These are phyloP conservation scores for Daedaleopsis sinensis DNA, from an alignment of 768 basidiomycete genomes.

Conservation along the genomic window DNA sequence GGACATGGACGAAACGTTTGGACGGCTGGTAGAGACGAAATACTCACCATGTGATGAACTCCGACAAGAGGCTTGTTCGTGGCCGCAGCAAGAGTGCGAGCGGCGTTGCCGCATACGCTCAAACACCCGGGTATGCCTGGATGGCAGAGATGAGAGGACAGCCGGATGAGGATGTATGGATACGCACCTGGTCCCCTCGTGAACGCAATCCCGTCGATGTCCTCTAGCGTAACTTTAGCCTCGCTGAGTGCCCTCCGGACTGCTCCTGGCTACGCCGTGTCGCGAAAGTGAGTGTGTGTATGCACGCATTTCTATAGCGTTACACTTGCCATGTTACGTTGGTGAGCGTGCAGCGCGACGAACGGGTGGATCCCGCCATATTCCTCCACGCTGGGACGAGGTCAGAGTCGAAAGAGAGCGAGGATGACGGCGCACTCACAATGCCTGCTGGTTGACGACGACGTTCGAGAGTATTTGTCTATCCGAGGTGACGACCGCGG, in stretches of 20 bases:
- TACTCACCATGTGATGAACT: slow-evolving; percentile 92
- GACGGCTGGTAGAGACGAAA: not conserved
- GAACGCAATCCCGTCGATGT: slow-evolving; percentile 88
- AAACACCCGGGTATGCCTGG: slow-evolving; percentile 82
- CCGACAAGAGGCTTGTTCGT: slow-evolving; percentile 81
- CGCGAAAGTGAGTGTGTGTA: not conserved
- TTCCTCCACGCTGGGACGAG: slow-evolving; percentile 49
- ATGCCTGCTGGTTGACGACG: slow-evolving; percentile 77
- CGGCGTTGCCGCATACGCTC: slow-evolving; percentile 76
- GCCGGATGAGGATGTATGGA: not conserved
- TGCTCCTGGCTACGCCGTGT: slow-evolving; percentile 62
- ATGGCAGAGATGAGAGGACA: not conserved
- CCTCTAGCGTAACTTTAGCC: slow-evolving; percentile 56
- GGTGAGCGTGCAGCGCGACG: slow-evolving; percentile 79
- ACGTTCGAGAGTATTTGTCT: slow-evolving; percentile 80
- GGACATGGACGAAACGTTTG: not conserved
- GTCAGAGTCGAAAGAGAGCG: not conserved
- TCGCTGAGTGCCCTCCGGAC: slow-evolving; percentile 69
- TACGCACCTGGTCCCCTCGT: slow-evolving; percentile 79
- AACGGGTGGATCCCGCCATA: slow-evolving; percentile 79
- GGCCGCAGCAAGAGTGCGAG: slow-evolving; percentile 83
- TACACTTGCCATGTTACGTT: slow-evolving; percentile 66
- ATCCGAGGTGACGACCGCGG: slow-evolving; percentile 77
- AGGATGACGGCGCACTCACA: slow-evolving; percentile 41
- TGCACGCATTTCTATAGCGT: not conserved